Base-by-base conservation (phyloP, 139 green algal species). In the Ostreobium quekettii region DNA sequence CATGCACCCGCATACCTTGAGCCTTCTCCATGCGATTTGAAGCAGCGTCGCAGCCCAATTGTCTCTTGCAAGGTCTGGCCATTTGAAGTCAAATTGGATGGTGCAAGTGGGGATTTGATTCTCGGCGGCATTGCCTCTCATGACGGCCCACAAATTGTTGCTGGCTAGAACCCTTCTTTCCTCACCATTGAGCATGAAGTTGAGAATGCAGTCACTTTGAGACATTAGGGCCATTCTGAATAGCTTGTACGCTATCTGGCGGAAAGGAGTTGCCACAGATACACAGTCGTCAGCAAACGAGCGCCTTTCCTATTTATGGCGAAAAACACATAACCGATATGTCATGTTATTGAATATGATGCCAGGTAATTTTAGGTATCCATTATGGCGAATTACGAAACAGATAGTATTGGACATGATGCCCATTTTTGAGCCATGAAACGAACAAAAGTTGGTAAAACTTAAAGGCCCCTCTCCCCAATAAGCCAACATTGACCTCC, bases 21-120 rank as follows among this genome's bases (percentile, higher is more conserved):
- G n/a, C n/a, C n/a, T n/a, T 56, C 35, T 68, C 35, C 35, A 68
- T 53, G 33, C 36, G 37, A 38, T 38, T 28, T 68, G 61, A 4
- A 68, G 37, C 36, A 68, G 7, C 26, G 61, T 68, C 4, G 61
- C 35, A 57, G 61, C 61, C 61, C 61, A 68, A n/a, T 68, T 68
- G 11, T 57, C 4, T 33, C 36, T 35, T 26, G 61, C 61, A 19
- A 30, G 19, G 53, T 68, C 36, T 6, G 61, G 61, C 61, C 61
- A 68, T 7, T 35, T 15, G 36, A 68, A 68, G 53, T 68, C 61
- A 56, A 68, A 68, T 11, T 53, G 37, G 11, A 68, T 56, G 19
- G 5, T 28, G 11, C 49, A 36, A 28, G 38, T 36, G 38, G 61
- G 61, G 7, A n/a, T 4, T 19, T 48, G 22, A 7, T 38, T 38